phyloP scores from a whole-genome alignment of 1,284 basidiomycete species.

The Cutaneotrichosporon dermatis region DNA sequence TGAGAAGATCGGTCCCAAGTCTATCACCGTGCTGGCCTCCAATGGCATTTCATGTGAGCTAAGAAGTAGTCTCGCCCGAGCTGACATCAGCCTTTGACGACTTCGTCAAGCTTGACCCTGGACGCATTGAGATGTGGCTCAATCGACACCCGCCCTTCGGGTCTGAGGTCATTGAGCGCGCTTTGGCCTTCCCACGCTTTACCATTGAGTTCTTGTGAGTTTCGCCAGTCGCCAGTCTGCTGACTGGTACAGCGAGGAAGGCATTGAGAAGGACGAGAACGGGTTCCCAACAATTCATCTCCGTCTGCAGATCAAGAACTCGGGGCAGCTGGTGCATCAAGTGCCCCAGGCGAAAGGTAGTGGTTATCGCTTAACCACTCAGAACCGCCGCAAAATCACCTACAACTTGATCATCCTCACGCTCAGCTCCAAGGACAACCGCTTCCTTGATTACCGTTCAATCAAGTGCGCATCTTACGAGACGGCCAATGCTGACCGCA shows the following conservation, averaged over 20 bases:
- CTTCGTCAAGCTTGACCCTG: slow-evolving; percentile 19
- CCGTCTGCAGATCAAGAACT: slow-evolving; percentile 5
- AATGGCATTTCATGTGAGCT: slow-evolving; percentile 27
- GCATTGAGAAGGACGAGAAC: slow-evolving; percentile 1
- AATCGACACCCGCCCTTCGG: slow-evolving; percentile 27
- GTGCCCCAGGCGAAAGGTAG: neutral
- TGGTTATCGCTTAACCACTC: neutral
- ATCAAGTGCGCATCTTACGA: slow-evolving; percentile 5
- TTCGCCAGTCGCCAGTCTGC: too few relatives aligned
- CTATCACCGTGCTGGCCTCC: slow-evolving; percentile 29
- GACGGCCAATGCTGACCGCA: slow-evolving; percentile 5
- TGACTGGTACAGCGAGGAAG: neutral
- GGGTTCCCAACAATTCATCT: slow-evolving; percentile 12
- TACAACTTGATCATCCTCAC: slow-evolving; percentile 22
- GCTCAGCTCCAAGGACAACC: slow-evolving; percentile 17
- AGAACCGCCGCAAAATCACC: neutral
- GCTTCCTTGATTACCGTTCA: slow-evolving; percentile 16
- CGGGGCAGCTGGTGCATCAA: neutral
- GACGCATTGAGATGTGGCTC: slow-evolving; percentile 26
- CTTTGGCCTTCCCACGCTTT: slow-evolving; percentile 22
- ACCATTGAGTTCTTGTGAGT: slow-evolving; percentile 17
- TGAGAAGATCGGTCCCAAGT: slow-evolving; percentile 36
- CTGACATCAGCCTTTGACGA: slow-evolving; percentile 23
- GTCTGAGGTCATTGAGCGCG: slow-evolving; percentile 17
- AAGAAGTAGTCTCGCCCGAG: neutral